A percentile compares a stretch with the other conserved stretches of the same genome.
Conservation (phyloP, 495 filamentous ascomycete genomes). For the Penicillium canescens region DNA sequence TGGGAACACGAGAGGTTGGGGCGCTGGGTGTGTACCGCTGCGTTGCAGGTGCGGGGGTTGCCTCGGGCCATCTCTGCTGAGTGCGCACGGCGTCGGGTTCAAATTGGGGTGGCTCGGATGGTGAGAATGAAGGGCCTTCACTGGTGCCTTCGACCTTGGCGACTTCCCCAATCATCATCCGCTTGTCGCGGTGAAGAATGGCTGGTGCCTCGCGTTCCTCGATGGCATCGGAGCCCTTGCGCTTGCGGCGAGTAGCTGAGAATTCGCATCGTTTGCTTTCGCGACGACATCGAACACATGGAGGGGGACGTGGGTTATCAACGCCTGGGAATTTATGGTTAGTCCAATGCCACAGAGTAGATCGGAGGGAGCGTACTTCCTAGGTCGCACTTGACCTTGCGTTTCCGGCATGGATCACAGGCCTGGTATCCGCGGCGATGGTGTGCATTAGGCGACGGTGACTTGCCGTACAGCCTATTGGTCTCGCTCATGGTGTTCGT, state of each 20-base stretch:
- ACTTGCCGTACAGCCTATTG: slow-evolving; percentile 29
- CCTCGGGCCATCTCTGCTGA: slow-evolving; percentile 38
- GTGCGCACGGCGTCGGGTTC: slow-evolving; percentile 27
- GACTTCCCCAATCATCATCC: slow-evolving; percentile 48
- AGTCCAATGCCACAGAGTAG: slow-evolving; percentile 4
- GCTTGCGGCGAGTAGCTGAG: slow-evolving; percentile 91
- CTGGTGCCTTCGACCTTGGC: slow-evolving; percentile 28
- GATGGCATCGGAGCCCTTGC: slow-evolving; percentile 67
- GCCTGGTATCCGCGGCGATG: slow-evolving; percentile 81
- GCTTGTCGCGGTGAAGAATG: slow-evolving; percentile 53
- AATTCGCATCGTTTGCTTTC: slow-evolving; percentile 96
- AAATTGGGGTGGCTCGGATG: slow-evolving; percentile 24
- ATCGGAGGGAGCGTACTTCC: slow-evolving; percentile 54
- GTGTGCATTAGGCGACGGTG: slow-evolving; percentile 41
- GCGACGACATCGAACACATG: slow-evolving; percentile 88
- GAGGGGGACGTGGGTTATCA: slow-evolving; percentile 90
- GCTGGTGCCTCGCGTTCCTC: slow-evolving; percentile 49
- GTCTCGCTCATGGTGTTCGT: slow-evolving; percentile 28
- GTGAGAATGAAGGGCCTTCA: slow-evolving; percentile 31
- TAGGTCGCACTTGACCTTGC: slow-evolving; percentile 92
- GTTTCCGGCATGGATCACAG: slow-evolving; percentile 86
- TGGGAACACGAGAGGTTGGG: slow-evolving; percentile 23
- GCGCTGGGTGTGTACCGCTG: slow-evolving; percentile 30
- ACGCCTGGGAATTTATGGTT: slow-evolving; percentile 49
- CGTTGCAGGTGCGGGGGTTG: slow-evolving; percentile 12